A percentile compares a stretch with the other conserved stretches of the same genome.
These are phyloP conservation scores for Protomyces arabidopsidicola DNA, from an alignment of 1,139 yeast species.

Conservation along the genomic window DNA sequence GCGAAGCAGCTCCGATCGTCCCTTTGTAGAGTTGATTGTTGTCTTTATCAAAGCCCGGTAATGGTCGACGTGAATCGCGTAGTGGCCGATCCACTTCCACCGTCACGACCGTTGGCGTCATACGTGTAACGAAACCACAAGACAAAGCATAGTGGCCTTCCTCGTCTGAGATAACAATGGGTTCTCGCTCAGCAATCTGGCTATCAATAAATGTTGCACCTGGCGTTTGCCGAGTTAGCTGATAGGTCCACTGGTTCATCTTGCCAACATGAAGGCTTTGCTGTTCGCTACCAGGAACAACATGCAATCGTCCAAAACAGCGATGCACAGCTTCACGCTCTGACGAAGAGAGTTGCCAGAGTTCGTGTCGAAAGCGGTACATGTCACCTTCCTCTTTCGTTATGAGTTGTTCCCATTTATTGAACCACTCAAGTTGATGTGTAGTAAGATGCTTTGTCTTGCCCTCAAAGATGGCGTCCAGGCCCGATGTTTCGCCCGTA, in stretches of 20 bases:
- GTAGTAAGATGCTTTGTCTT: conserved; percentile 52
- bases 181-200: conserved; percentile 38
- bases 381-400: conserved; percentile 66
- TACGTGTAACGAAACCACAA: conserved; percentile 52
- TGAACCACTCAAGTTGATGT: conserved; percentile 52
- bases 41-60: conserved; percentile 44
- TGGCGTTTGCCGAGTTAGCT: conserved; percentile 2
- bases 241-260: conserved; percentile 27
- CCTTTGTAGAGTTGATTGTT: conserved; percentile 52
- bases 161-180: conserved; percentile 71
- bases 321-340: conserved; percentile 62
- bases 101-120: conserved; percentile 42
- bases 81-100: conserved; percentile 54
- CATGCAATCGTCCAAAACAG: conserved; percentile 10
- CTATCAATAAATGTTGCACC: conserved; percentile 32
- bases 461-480: conserved; percentile 45
- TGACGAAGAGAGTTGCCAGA: conserved; percentile 62
- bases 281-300: conserved; percentile 22
- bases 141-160: conserved; percentile 71
- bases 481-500: conserved; percentile 42
- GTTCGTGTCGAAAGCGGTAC: conserved; percentile 52
- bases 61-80: conserved; percentile 45
- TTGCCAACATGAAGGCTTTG: conserved; percentile 15
- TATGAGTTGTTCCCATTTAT: conserved; percentile 69
- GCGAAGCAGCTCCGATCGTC: conserved; percentile 27